Base-by-base conservation (phyloP, 345 rosid genomes). In the Luvunga scandens region DNA sequence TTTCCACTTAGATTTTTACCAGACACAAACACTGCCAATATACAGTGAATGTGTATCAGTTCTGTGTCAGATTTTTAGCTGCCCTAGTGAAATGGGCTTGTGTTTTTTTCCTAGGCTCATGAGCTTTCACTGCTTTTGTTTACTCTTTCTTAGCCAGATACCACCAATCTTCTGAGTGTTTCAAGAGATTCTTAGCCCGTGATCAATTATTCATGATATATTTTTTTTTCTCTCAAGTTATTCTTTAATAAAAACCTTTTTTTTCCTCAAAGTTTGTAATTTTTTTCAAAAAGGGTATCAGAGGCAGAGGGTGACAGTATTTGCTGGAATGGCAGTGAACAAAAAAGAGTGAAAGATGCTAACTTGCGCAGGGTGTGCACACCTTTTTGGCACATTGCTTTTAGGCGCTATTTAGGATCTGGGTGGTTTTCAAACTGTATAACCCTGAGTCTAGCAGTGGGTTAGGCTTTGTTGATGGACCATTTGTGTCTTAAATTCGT, bases 161-260 rank as follows among this genome's bases (percentile, higher is more conserved):
- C 81, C 75, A 79, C 83, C 79, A 68, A 81, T 77, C 69, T 18
- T 64, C 82, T 80, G 70, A 83, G 78, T 75, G 63, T 77, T 86
- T 79, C 86, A 68, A 83, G 82, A 84, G 85, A 85, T 87, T 84
- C 89, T 81, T 81, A 81, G 77, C 88, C 90, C 90, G 92, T 90
- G 97, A 87, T 71, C 22, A 28, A 82, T 84, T 87, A 81, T 86
- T 71, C 59, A 33, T 31, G 66, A 50, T 62, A 34, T 34, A 0
- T 36, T 36, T 36, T 83, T 56, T 72, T 66, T 69, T 64, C 9
- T 45, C 2, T 34, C 36, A 34, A 38, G 24, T 42, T 42, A 10
- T 10, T 42, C 14, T 42, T 42, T 42, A 10, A 42, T 10, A 45
- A 45, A 45, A 45, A 45, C 1, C 50, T 13, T 45, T 45, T 67